phyloP scores from a whole-genome alignment of 2,329 filamentous ascomycete genomes.

The Fusarium chuoi region DNA sequence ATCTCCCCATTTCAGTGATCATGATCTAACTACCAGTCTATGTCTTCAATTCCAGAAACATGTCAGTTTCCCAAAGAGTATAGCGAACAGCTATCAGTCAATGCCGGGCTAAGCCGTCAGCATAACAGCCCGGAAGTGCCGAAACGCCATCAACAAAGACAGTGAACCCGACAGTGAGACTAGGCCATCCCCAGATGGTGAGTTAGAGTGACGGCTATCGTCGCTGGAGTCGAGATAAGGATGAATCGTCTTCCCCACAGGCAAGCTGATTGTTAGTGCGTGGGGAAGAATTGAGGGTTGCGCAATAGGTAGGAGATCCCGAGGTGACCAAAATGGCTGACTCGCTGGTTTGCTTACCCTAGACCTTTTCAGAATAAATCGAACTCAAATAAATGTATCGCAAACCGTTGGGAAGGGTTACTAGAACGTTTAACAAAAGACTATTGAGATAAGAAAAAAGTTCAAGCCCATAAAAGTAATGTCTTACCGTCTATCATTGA shows the following conservation, averaged over 20 bases:
- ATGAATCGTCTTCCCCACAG: not conserved
- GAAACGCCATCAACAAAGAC: conserved; percentile 12
- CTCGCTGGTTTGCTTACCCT: not conserved
- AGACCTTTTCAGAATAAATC: fast-evolving
- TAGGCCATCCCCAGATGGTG: not conserved
- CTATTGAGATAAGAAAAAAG: fast-evolving
- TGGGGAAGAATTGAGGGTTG: not conserved
- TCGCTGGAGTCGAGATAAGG: conserved; percentile 25
- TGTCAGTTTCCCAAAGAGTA: not conserved
- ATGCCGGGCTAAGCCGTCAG: conserved; percentile 22
- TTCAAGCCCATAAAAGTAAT: not conserved
- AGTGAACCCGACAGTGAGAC: conserved; percentile 12
- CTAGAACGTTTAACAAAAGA: fast-evolving
- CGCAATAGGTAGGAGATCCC: conserved; percentile 24
- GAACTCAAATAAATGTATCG: no score
- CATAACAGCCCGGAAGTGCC: not conserved
- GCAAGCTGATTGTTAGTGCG: not conserved
- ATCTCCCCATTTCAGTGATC: conserved; percentile 2
- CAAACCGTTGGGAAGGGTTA: not conserved
- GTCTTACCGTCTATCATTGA: no score
- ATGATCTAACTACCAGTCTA: not conserved
- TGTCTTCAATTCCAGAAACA: not conserved
- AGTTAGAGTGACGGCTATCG: conserved; percentile 10
- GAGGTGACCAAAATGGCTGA: not conserved
- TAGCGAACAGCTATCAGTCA: not conserved